Evolutionary conservation across 106 monocot genomes (phyloP).

Genomic region (Dendrobium huoshanense): DNA sequence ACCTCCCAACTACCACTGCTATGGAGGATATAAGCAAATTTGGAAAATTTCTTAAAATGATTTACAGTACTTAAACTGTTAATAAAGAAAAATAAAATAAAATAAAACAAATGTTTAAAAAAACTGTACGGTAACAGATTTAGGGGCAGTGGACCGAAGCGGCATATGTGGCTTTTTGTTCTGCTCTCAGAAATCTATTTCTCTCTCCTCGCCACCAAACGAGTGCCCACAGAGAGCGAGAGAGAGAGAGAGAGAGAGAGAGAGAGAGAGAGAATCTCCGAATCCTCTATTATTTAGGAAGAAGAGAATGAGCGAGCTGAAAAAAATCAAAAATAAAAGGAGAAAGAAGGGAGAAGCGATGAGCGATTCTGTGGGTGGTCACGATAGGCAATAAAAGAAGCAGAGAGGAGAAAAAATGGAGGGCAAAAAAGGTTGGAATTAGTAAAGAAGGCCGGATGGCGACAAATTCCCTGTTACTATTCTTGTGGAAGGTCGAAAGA

Average conservation of each 20-base stretch:
- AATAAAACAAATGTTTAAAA: background rate
- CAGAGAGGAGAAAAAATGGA: background rate
- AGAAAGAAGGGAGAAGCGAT: background rate
- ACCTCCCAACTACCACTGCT: too few species aligned
- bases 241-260: too few species aligned
- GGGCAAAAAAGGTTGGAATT: background rate
- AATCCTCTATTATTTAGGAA: background rate
- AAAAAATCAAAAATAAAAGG: background rate
- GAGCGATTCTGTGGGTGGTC: background rate
- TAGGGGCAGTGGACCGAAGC: background rate
- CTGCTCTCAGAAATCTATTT: background rate
- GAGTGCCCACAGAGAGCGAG: background rate
- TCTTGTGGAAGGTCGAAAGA: slow-evolving; percentile 2
- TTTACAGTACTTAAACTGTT: background rate
- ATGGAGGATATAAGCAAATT: too few species aligned
- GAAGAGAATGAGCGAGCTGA: background rate
- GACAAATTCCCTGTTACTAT: slow-evolving; percentile 1
- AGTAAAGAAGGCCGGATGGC: background rate
- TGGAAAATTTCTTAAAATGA: background rate
- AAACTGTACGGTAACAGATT: background rate
- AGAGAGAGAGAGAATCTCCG: background rate
- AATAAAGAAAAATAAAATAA: background rate
- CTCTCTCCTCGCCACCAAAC: background rate
- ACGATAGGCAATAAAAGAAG: background rate
- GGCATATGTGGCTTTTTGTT: background rate